These are phyloP conservation scores for Pulveroboletus sp. DNA, from an alignment of 1,284 basidiomycete genomes.

Conservation along the genomic window DNA sequence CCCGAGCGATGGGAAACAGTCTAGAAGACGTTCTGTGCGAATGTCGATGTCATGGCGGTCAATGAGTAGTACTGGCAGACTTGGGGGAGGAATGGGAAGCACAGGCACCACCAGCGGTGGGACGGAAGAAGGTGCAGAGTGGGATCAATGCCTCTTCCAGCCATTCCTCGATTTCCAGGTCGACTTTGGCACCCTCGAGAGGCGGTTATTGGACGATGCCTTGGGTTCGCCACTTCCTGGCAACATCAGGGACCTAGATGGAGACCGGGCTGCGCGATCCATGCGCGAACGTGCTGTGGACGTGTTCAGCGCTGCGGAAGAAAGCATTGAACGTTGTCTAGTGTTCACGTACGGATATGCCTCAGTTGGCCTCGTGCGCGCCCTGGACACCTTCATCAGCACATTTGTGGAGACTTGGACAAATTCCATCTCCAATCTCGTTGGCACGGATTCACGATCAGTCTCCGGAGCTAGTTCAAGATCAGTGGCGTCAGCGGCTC, in stretches of 20 bases:
- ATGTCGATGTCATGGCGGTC: constrained; percentile 74
- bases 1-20: constrained; percentile 26
- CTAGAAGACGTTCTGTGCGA: constrained; percentile 60
- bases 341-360: constrained; percentile 89
- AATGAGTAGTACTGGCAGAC: constrained; percentile 27
- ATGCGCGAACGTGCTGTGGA: constrained; percentile 73
- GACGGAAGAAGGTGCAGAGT: constrained; percentile 55
- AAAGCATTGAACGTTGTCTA: constrained; percentile 71
- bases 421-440: constrained; percentile 48
- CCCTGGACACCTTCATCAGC: constrained; percentile 68
- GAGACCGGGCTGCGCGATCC: constrained; percentile 64
- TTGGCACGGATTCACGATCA: constrained; percentile 25
- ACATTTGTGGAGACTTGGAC: constrained; percentile 68
- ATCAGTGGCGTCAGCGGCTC: constrained; percentile 25
- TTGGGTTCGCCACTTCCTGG: constrained; percentile 37
- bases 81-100: constrained; percentile 15
- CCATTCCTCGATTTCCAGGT: constrained; percentile 89
- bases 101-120: constrained; percentile 4
- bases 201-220: constrained; percentile 63
- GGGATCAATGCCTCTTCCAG: constrained; percentile 90
- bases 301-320: constrained; percentile 77
- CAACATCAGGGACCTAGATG: constrained; percentile 39
- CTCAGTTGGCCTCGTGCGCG: constrained; percentile 66
- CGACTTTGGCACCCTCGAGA: constrained; percentile 79
- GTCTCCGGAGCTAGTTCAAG: constrained; percentile 19